Evolutionary conservation across 371 early-diverging fungal genomes (phyloP).

Genomic region (Mortierella sp.): DNA sequence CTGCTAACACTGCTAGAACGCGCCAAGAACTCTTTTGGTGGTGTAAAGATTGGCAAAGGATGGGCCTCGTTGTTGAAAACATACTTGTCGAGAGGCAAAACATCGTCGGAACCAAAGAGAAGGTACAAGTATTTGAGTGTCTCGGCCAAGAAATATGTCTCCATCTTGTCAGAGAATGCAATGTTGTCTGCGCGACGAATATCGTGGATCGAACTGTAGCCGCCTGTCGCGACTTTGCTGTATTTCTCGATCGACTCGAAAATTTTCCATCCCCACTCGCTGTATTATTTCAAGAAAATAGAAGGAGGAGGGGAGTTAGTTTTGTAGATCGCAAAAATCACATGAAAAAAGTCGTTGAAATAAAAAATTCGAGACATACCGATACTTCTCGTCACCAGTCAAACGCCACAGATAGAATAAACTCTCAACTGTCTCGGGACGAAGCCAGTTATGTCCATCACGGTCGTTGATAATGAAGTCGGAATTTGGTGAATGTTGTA

Average conservation of each 20-base stretch:
- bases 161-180: slow-evolving; percentile 78
- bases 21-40: slow-evolving; percentile 32
- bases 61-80: slow-evolving; percentile 95
- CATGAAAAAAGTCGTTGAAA: no score
- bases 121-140: slow-evolving; percentile 96
- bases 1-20: slow-evolving; percentile 12
- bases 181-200: slow-evolving; percentile 58
- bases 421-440: slow-evolving; percentile 94
- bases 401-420: slow-evolving; percentile 87
- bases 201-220: slow-evolving; percentile 84
- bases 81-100: slow-evolving; percentile 83
- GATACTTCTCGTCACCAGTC: slow-evolving; percentile 84
- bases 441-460: slow-evolving; percentile 78
- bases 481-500: slow-evolving; percentile 52
- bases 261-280: slow-evolving; percentile 94
- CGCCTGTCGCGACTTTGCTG: slow-evolving; percentile 76
- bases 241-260: slow-evolving; percentile 87
- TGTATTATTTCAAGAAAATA: slow-evolving; percentile 27
- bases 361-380: slow-evolving; percentile 55
- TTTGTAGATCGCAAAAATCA: background rate
- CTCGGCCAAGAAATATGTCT: slow-evolving; percentile 87
- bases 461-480: slow-evolving; percentile 74
- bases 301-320: background rate
- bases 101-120: slow-evolving; percentile 78
- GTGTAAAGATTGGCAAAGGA: slow-evolving; percentile 77